These are phyloP conservation scores for Hymenochaete sp. DNA, from an alignment of 1,284 basidiomycete genomes.

Conservation along the genomic window DNA sequence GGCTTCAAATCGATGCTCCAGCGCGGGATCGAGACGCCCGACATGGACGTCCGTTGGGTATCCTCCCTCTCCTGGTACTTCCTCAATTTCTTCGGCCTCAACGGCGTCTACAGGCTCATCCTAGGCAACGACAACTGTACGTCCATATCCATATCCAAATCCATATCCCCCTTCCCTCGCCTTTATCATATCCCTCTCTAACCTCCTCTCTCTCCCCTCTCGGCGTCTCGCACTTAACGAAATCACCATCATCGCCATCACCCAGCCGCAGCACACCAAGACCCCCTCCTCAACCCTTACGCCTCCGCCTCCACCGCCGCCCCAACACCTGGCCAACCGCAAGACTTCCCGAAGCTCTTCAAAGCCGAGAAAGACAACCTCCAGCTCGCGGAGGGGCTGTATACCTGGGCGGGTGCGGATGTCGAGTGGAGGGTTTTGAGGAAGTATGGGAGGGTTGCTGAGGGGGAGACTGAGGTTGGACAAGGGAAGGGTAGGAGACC, in stretches of 20 bases:
- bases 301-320: constrained; percentile 45
- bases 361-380: constrained; percentile 91
- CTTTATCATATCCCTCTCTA: constrained; percentile 10
- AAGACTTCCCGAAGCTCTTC: constrained; percentile 87
- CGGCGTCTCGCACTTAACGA: neutral
- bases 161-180: no score
- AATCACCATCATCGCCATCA: constrained; percentile 7
- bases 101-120: constrained; percentile 89
- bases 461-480: no score
- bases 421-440: constrained; percentile 71
- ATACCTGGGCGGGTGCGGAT: constrained; percentile 73
- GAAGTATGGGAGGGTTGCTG: constrained; percentile 60
- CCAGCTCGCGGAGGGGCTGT: constrained; percentile 79
- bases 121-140: constrained; percentile 87
- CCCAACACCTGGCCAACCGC: constrained; percentile 47
- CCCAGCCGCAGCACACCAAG: constrained; percentile 73
- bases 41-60: constrained; percentile 99
- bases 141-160: no score
- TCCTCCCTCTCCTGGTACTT: constrained; percentile 99
- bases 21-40: constrained; percentile 89
- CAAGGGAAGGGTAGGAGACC: no score
- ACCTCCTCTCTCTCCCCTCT: neutral
- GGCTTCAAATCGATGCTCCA: constrained; percentile 99
- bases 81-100: constrained; percentile 96
- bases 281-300: constrained; percentile 68